These are phyloP conservation scores for Cutaneotrichosporon dermatis DNA, from an alignment of 1,284 basidiomycete genomes.

Conservation along the genomic window DNA sequence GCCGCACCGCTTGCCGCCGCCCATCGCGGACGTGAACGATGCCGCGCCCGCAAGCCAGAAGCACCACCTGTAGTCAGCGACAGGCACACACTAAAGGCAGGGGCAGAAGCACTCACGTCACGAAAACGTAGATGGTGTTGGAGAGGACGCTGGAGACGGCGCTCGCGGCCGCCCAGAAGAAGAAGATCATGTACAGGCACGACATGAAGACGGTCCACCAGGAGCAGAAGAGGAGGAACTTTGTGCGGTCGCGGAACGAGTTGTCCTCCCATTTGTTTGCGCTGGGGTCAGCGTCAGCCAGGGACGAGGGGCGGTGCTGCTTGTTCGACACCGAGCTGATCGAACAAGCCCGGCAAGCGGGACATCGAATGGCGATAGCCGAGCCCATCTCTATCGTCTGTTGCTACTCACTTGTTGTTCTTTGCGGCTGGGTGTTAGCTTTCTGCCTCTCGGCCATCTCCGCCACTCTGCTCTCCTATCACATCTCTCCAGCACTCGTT, in stretches of 20 bases:
- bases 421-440: background rate
- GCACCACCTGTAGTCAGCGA: conserved; percentile 36
- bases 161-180: conserved; percentile 34
- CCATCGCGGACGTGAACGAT: conserved; percentile 40
- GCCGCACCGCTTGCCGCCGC: conserved; percentile 40
- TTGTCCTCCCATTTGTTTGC: conserved; percentile 32
- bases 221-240: conserved; percentile 46
- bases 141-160: conserved; percentile 34
- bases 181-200: conserved; percentile 41
- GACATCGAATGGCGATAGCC: no score
- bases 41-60: conserved; percentile 48
- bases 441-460: no score
- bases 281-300: conserved; percentile 2
- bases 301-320: no score
- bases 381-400: no score
- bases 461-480: no score
- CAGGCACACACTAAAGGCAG: no score
- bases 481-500: no score
- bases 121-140: conserved; percentile 39
- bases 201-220: conserved; percentile 50
- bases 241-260: conserved; percentile 41
- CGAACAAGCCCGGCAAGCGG: no score
- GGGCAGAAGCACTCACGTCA: conserved; percentile 45
- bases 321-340: no score
- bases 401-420: background rate